phyloP scores from a whole-genome alignment of 208 protist species.

The Porcisia hertigi region DNA sequence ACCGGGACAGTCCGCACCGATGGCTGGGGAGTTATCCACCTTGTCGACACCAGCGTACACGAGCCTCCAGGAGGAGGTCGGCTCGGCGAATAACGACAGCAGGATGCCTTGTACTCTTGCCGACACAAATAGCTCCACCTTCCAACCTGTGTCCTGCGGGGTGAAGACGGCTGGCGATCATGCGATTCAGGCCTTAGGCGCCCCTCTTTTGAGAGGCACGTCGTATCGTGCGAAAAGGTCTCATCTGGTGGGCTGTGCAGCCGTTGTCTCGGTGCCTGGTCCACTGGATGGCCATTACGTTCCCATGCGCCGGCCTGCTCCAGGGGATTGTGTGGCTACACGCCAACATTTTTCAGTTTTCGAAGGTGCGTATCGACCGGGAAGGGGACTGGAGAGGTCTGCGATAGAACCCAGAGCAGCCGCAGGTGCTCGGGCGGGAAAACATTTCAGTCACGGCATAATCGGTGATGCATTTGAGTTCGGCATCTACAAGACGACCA shows the following conservation, averaged over 20 bases:
- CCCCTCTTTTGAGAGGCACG: neutral
- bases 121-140: neutral
- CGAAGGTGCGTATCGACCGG: neutral
- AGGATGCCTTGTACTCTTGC: neutral
- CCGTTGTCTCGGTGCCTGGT: constrained; percentile 17
- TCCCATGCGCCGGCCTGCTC: constrained; percentile 23
- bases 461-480: neutral
- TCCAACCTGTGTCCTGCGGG: neutral
- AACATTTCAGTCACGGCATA: neutral
- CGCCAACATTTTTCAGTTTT: constrained; percentile 38
- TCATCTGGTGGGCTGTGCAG: constrained; percentile 33
- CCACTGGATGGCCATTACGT: constrained; percentile 23
- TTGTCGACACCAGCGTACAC: neutral
- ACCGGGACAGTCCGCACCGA: neutral
- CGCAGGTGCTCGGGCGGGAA: neutral
- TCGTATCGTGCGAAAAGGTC: constrained; percentile 18
- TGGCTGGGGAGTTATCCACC: neutral
- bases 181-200: neutral
- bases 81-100: neutral
- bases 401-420: neutral
- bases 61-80: too few relatives aligned
- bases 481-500: constrained; percentile 7
- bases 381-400: neutral
- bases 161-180: neutral
- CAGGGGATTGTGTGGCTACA: constrained; percentile 18